These are phyloP conservation scores for Odontarrhena argentea DNA, from an alignment of 345 rosid genomes.

Conservation along the genomic window DNA sequence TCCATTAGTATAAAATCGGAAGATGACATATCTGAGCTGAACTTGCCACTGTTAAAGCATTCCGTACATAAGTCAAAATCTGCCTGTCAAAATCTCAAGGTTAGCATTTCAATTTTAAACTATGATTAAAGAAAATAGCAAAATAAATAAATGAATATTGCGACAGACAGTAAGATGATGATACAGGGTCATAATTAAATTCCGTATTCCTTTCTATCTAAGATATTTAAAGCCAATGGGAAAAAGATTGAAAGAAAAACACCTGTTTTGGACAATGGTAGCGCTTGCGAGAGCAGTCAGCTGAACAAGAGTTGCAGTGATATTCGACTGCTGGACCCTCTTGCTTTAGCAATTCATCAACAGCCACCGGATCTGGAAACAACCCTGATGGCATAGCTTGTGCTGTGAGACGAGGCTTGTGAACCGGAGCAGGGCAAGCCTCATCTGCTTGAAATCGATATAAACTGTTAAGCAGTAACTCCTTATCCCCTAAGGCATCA, in stretches of 20 bases:
- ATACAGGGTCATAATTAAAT: background rate
- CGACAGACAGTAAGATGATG: slow-evolving; percentile 12
- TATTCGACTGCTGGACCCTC: slow-evolving; percentile 94
- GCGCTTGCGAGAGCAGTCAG: slow-evolving; percentile 98
- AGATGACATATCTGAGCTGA: slow-evolving; percentile 85
- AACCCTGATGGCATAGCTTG: slow-evolving; percentile 61
- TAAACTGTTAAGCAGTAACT: slow-evolving; percentile 65
- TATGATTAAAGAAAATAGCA: background rate
- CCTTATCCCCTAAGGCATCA: slow-evolving; percentile 46
- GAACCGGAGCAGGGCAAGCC: slow-evolving; percentile 50
- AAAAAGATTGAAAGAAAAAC: slow-evolving; percentile 23
- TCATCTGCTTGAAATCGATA: slow-evolving; percentile 70
- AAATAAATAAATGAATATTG: background rate
- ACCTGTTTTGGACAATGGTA: slow-evolving; percentile 99
- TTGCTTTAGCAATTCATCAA: slow-evolving; percentile 72
- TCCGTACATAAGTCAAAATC: slow-evolving; percentile 98
- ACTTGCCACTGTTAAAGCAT: slow-evolving; percentile 86
- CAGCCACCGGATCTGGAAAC: slow-evolving; percentile 68
- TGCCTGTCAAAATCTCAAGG: slow-evolving; percentile 68
- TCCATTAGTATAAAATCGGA: slow-evolving; percentile 98
- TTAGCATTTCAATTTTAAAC: slow-evolving; percentile 27
- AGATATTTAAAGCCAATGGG: slow-evolving; percentile 20
- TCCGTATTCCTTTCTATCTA: background rate
- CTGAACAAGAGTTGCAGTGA: slow-evolving; percentile 98
- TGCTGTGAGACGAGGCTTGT: slow-evolving; percentile 54